Conservation (phyloP, 2,329 filamentous ascomycete species). For the Pyrenophora graminea region DNA sequence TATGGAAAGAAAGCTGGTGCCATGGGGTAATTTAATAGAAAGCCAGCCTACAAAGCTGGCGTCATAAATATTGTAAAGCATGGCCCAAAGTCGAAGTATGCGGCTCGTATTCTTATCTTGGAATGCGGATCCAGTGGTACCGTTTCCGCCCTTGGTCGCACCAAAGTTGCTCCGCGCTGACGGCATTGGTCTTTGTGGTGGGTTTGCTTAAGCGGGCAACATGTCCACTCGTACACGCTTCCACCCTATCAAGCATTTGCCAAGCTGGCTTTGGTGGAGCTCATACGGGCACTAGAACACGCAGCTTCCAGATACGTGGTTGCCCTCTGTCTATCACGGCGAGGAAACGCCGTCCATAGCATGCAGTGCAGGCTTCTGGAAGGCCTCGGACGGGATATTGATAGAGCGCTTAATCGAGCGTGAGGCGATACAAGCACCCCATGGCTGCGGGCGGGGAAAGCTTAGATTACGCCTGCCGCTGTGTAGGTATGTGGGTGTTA, state of each 20-base stretch:
- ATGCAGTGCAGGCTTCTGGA: constrained; percentile 5
- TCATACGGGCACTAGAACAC: constrained; percentile 1
- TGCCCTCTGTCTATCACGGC: neutral
- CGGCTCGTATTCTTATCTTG: too few species aligned
- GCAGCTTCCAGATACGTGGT: constrained; percentile 5
- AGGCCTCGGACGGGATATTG: neutral
- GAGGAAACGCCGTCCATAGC: too few species aligned
- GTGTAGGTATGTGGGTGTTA: neutral
- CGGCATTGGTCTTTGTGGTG: neutral
- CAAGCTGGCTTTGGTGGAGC: constrained; percentile 5
- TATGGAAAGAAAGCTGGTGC: too few species aligned
- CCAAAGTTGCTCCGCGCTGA: neutral
- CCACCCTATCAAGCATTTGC: neutral
- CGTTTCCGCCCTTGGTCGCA: neutral
- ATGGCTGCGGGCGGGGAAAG: constrained; percentile 1
- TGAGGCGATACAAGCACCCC: too few species aligned
- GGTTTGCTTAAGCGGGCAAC: neutral
- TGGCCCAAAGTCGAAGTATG: too few species aligned
- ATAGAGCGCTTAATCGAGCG: neutral
- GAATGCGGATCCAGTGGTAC: too few species aligned
- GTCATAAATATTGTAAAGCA: too few species aligned
- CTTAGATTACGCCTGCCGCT: constrained; percentile 11
- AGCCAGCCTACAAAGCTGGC: too few species aligned
- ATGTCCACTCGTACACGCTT: neutral
- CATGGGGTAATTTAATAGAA: too few species aligned